These are phyloP conservation scores for Flaveria trinervia DNA, from an alignment of 129 eudicot species.

Conservation along the genomic window DNA sequence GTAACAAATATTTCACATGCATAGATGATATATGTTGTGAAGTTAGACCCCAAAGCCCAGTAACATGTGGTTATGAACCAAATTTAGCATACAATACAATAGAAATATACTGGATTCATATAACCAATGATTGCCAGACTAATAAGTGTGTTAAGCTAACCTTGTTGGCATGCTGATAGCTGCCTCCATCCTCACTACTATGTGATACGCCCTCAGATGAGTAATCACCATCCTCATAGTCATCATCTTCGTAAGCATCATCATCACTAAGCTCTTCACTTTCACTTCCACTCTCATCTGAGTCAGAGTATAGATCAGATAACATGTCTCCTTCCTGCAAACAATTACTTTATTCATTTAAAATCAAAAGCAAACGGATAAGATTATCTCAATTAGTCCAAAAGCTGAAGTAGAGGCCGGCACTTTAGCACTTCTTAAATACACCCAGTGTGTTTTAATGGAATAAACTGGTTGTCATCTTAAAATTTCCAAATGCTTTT, in stretches of 20 bases:
- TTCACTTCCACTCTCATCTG: slow-evolving; percentile 86
- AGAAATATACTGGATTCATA: neutral
- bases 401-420: neutral
- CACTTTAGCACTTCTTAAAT: neutral
- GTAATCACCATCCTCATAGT: slow-evolving; percentile 53
- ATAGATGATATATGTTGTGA: neutral
- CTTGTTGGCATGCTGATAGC: slow-evolving; percentile 38
- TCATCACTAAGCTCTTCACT: slow-evolving; percentile 77
- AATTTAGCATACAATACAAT: neutral
- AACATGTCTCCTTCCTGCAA: slow-evolving; percentile 74
- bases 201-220: slow-evolving; percentile 57
- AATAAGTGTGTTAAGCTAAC: slow-evolving; percentile 39
- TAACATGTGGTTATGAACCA: neutral
- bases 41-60: neutral
- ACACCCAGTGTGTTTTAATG: too few species aligned
- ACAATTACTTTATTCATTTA: slow-evolving; percentile 12
- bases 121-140: neutral
- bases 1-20: neutral
- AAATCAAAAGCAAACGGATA: slow-evolving; percentile 3
- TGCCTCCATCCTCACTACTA: slow-evolving; percentile 45
- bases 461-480: too few species aligned
- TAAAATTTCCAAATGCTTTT: neutral
- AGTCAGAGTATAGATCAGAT: slow-evolving; percentile 71
- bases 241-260: slow-evolving; percentile 59
- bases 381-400: neutral